Conservation (phyloP, 768 basidiomycete genomes). For the Mycena galericulata region DNA sequence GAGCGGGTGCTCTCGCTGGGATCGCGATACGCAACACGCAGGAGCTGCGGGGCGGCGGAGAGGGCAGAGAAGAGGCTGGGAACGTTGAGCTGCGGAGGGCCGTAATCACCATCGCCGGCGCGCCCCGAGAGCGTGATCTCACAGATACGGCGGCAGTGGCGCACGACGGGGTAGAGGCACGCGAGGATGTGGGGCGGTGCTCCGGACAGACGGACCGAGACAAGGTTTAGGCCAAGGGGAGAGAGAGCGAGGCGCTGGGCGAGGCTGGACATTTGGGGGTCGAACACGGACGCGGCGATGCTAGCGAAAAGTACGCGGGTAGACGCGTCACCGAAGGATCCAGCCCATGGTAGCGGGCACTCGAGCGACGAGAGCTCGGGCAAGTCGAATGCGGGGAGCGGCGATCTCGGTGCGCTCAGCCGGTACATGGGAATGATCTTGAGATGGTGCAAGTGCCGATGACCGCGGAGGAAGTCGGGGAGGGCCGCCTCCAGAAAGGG, state of each 20-base stretch:
- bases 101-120: too few relatives aligned
- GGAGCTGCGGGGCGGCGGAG: too few relatives aligned
- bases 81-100: too few relatives aligned
- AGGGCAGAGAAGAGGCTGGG: too few relatives aligned
- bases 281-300: too few relatives aligned
- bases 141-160: not conserved
- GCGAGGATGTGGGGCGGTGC: not conserved
- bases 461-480: not conserved
- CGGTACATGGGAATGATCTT: constrained; percentile 2
- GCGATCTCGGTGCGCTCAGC: not conserved
- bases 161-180: not conserved
- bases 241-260: too few relatives aligned
- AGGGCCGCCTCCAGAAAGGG: not conserved
- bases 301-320: too few relatives aligned
- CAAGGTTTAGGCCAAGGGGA: not conserved
- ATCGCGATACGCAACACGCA: too few relatives aligned
- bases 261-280: too few relatives aligned
- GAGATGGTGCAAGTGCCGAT: not conserved
- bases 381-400: not conserved
- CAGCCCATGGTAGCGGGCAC: not conserved
- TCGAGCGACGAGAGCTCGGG: not conserved
- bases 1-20: not conserved
- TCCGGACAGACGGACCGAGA: not conserved
- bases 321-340: too few relatives aligned
- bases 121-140: not conserved